Conservation (phyloP, 495 filamentous ascomycete genomes). For the Hypoxylon crocopeplum region DNA sequence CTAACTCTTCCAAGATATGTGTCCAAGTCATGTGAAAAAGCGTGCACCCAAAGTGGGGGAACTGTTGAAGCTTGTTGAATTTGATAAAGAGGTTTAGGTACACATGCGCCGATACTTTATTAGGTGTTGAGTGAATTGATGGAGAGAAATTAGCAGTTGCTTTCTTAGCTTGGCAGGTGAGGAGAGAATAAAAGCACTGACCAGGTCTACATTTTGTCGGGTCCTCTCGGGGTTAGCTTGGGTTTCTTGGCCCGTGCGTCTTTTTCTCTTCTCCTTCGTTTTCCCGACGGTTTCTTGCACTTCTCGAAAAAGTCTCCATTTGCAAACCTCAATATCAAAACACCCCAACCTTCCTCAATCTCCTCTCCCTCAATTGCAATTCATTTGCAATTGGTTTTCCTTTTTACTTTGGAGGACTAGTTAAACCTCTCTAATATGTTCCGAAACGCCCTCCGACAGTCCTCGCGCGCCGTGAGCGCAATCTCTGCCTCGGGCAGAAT, state of each 20-base stretch:
- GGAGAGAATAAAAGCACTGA: slow-evolving; percentile 4
- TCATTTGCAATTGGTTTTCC: slow-evolving; percentile 56
- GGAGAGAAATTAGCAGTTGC: too few species aligned
- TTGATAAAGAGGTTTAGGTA: too few species aligned
- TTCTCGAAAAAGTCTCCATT: slow-evolving; percentile 44
- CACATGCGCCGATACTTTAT: too few species aligned
- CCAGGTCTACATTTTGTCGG: slow-evolving; percentile 17
- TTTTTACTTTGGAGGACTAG: slow-evolving; percentile 43
- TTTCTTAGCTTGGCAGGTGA: too few species aligned
- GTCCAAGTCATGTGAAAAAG: too few species aligned
- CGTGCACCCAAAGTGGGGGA: too few species aligned
- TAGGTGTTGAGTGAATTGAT: too few species aligned
- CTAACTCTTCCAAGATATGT: too few species aligned
- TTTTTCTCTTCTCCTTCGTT: slow-evolving; percentile 36
- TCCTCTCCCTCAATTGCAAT: slow-evolving; percentile 60
- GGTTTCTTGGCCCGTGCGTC: slow-evolving; percentile 23
- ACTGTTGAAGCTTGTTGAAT: too few species aligned
- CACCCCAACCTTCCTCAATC: slow-evolving; percentile 45
- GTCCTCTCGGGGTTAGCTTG: slow-evolving; percentile 22
- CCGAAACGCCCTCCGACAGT: slow-evolving; percentile 96
- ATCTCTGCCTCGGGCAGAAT: slow-evolving; percentile 89
- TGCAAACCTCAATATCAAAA: slow-evolving; percentile 34
- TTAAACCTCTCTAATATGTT: slow-evolving; percentile 73
- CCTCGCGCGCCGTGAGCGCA: slow-evolving; percentile 89
- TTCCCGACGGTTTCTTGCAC: slow-evolving; percentile 22